Evolutionary conservation across 768 basidiomycete genomes (phyloP), one percentile per base, ranked within the genome.

Genomic region (Antrodiella citrinella): DNA sequence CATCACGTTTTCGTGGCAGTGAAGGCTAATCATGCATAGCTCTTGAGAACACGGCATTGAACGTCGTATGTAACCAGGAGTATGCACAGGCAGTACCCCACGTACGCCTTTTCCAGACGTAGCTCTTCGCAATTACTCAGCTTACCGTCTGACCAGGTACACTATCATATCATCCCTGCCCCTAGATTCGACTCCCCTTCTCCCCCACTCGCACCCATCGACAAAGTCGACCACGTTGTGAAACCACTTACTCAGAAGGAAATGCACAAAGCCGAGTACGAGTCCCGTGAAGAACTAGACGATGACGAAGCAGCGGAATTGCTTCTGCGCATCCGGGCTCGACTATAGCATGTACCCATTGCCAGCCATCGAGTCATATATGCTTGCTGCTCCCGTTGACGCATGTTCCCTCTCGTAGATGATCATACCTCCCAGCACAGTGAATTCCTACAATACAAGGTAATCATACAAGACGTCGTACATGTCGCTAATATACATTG

Each of bases 11-110:
- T n/a, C n/a, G n/a, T n/a, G 20, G 45, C 22, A 18, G n/a, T n/a
- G n/a, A n/a, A n/a, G n/a, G n/a, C n/a, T n/a, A n/a, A n/a, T n/a
- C n/a, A n/a, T n/a, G 51, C n/a, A 22, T 35, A 86, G 84, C 78
- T 1, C 56, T 85, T 21, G 70, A 76, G 10, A 82, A 86, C 55
- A 82, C 82, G 13, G 83, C 71, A 4, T 68, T 88, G 44, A 88
- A 87, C 59, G 77, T 88, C 4, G 85, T 87, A 3, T 86, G 84
- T 58, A 87, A 87, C 60, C 85, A 88, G 59, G 85, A 86, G 63
- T 88, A 88, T 57, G 86, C 86, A 0, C 86, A 88, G 60, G 82
- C 82, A 3, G 83, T 88, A 4, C 80, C 79, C n/a, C 86, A 88
- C 67, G 85, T 85, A 54, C 51, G 78, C 59, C 18, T 4, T 48